Evolutionary conservation across 441 rosid species (phyloP).

Genomic region (Raphanus hybrid): DNA sequence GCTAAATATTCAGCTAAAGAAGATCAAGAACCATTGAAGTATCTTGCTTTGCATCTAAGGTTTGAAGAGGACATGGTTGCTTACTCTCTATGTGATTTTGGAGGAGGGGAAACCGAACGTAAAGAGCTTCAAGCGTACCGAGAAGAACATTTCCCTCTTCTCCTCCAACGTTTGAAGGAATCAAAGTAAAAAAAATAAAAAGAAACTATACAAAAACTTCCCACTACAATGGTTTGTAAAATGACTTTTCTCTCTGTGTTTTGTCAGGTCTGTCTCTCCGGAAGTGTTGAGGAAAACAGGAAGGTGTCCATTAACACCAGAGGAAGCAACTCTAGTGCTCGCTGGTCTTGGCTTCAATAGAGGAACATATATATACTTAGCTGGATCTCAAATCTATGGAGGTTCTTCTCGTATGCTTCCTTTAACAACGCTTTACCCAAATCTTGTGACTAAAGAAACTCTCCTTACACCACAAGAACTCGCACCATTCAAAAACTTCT

Average conservation of each 20-base stretch:
- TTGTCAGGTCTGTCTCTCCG: conserved; percentile 57
- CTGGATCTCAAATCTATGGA: conserved; percentile 78
- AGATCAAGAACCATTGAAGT: conserved; percentile 49
- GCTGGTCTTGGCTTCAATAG: conserved; percentile 76
- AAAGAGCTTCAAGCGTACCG: conserved; percentile 84
- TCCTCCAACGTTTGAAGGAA: conserved; percentile 62
- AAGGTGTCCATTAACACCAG: conserved; percentile 93
- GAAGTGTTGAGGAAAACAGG: conserved; percentile 74
- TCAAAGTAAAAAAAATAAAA: conserved; percentile 46
- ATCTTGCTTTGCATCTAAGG: conserved; percentile 89
- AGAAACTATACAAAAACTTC: neutral
- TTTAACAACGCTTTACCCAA: conserved; percentile 78
- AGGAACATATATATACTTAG: conserved; percentile 78
- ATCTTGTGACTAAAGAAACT: conserved; percentile 83
- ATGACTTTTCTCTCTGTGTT: neutral
- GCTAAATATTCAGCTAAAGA: conserved; percentile 35
- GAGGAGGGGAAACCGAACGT: conserved; percentile 79
- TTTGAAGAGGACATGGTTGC: conserved; percentile 98
- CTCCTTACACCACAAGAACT: conserved; percentile 79
- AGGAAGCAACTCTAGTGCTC: conserved; percentile 89
- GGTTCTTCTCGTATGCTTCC: conserved; percentile 76
- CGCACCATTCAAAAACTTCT: conserved; percentile 79
- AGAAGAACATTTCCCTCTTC: conserved; percentile 82
- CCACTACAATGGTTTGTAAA: neutral
- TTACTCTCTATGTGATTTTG: conserved; percentile 86